Evolutionary conservation across 768 basidiomycete genomes (phyloP), one percentile per base, ranked within the genome.

Genomic region (Mycena galericulata): DNA sequence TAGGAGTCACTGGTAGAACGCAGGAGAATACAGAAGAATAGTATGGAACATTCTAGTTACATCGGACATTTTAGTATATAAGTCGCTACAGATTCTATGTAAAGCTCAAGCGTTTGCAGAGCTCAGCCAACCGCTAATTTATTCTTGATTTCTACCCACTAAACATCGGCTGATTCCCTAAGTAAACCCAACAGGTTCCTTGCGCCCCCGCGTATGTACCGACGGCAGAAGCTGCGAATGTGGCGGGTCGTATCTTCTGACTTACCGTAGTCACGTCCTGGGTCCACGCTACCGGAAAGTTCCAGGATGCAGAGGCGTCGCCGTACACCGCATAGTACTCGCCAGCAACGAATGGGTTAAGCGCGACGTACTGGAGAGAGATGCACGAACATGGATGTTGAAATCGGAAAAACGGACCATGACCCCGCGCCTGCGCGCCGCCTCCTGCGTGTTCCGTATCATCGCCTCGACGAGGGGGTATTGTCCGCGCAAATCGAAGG

Each of bases 251-350:
- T 12, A 67, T 62, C 27, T 56, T 45, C 22, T 46, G 66, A 36
- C 67, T 68, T 14, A 68, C 43, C 15, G 45, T 18, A 8, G 46
- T 63, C 14, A 68, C 67, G n/a, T 68, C 55, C 14, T 4, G 2
- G 32, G 30, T 57, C 67, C 67, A 68, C 2, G 43, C 60, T 3
- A 45, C 45, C 4, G 67, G 67, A 5, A 68, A 32, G 17, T 50
- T 62, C 67, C 67, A 68, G 20, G 54, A 36, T 27, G 61, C 46
- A 10, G 61, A 58, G 3, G 34, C 60, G 49, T 68, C 67, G 32
- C 61, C 67, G 38, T 54, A 68, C 26, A 68, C 67, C 8, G 49
- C 60, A 29, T 68, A 68, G 46, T 49, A 68, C 40, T 68, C 61
- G 22, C 67, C 67, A 10, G 60, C 45, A 17, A 62, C 20, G 55